phyloP scores from a whole-genome alignment of 345 rosid genomes.

The Toxicodendron radicans region DNA sequence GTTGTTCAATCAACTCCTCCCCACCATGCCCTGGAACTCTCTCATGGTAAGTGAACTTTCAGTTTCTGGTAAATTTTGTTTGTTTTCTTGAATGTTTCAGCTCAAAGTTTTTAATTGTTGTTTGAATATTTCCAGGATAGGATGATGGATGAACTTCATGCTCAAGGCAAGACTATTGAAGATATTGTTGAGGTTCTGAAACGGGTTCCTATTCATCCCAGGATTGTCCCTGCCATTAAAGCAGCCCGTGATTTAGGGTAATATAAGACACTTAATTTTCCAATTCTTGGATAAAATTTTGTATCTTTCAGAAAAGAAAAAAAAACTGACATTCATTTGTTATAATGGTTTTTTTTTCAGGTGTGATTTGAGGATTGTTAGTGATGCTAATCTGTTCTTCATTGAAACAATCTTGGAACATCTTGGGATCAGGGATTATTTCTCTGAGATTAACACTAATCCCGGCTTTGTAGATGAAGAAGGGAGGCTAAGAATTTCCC shows the following conservation, averaged over 20 bases:
- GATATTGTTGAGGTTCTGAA: conserved; percentile 59
- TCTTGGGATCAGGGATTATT: conserved; percentile 58
- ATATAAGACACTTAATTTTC: neutral
- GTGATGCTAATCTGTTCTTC: conserved; percentile 80
- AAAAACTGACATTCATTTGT: neutral
- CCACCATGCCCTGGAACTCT: conserved; percentile 91
- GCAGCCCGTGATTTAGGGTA: conserved; percentile 81
- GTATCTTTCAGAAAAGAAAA: neutral
- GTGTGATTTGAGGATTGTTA: conserved; percentile 79
- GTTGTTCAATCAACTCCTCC: conserved; percentile 77
- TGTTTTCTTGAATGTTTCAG: neutral
- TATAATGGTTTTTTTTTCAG: conserved; percentile 27
- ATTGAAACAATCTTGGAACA: conserved; percentile 70
- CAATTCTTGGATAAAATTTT: neutral
- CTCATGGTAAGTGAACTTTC: conserved; percentile 53
- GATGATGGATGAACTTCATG: conserved; percentile 77
- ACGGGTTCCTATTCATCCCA: conserved; percentile 60
- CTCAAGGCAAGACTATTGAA: conserved; percentile 55
- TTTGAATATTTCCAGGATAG: conserved; percentile 47
- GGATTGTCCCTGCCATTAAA: conserved; percentile 67
- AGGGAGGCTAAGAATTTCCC: conserved; percentile 58
- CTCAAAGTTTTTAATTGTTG: neutral
- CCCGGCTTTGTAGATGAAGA: conserved; percentile 60
- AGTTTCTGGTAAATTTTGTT: neutral
- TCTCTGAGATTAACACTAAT: conserved; percentile 80